Evolutionary conservation across 2,329 filamentous ascomycete genomes (phyloP), one percentile per base, ranked within the genome.

Genomic region (Trichoderma sp.): DNA sequence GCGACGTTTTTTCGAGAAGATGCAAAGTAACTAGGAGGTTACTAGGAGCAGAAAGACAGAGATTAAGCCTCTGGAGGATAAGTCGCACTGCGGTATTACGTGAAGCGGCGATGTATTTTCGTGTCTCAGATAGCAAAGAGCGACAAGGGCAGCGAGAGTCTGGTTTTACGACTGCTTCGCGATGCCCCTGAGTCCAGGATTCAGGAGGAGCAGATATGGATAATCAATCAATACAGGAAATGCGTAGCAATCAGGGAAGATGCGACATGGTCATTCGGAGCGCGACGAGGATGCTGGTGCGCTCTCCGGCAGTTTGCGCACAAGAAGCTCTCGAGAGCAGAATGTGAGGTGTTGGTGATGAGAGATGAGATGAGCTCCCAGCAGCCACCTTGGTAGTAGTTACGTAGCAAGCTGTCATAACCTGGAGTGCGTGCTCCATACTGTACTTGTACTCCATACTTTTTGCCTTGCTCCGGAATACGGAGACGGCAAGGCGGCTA

Each of bases 101-200:
- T 5, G 30, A 43, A 3, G 53, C 47, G 15, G 51, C 30, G 47
- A 57, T 34, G 36, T n/a, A 28, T 57, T 32, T 32, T 47, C 56
- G 53, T 69, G 43, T 60, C 36, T 60, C 30, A n/a, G 39, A 43
- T 32, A 11, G 65, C 56, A 69, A 32, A 60, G 18, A 36, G 65
- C 65, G 65, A 61, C 28, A 34, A 69, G 65, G 65, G 56, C 65
- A 24, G 56, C 65, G 65, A 60, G 21, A 28, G 34, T 34, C 39
- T 32, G 11, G 57, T 34, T 34, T 26, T 60, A 14, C 60, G 56
- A 34, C 56, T 34, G 34, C 21, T 43, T 51, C 56, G 56, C 34
- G 28, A 47, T 21, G 65, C 65, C 53, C 65, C 65, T 69, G 65
- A 69, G 65, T 43, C 51, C 24, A 34, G 14, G 57, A 51, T 69